These are phyloP conservation scores for Fraxinus nigra DNA, from an alignment of 305 asterid species.

Conservation along the genomic window DNA sequence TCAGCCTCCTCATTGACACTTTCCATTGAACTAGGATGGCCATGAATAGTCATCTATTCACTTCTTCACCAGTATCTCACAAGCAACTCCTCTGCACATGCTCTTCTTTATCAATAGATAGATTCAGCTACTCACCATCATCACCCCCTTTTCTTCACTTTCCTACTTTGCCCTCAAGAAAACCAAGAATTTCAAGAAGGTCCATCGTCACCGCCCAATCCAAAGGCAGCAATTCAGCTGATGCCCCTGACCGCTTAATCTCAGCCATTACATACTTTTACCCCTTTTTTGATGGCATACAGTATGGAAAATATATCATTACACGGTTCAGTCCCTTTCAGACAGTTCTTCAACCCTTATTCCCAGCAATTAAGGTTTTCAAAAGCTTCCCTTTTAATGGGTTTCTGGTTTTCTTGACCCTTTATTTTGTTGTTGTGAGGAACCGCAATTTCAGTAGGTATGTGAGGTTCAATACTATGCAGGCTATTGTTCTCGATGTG, in stretches of 20 bases:
- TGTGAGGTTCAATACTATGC: constrained; percentile 95
- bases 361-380: constrained; percentile 84
- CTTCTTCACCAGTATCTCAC: constrained; percentile 24
- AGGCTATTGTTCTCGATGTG: constrained; percentile 94
- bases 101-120: constrained; percentile 16
- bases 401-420: constrained; percentile 67
- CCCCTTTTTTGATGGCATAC: constrained; percentile 92
- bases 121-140: constrained; percentile 5
- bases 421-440: constrained; percentile 82
- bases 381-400: constrained; percentile 90
- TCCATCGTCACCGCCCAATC: constrained; percentile 39
- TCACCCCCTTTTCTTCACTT: not conserved
- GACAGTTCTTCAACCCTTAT: constrained; percentile 60
- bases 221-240: constrained; percentile 61
- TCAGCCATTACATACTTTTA: constrained; percentile 85
- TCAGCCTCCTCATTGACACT: constrained; percentile 17
- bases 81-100: constrained; percentile 20
- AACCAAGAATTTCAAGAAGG: constrained; percentile 15
- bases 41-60: constrained; percentile 40
- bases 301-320: constrained; percentile 76
- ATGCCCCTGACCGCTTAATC: constrained; percentile 85
- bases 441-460: constrained; percentile 81
- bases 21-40: constrained; percentile 39
- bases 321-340: constrained; percentile 73
- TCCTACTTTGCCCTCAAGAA: constrained; percentile 20